Percentiles rank a stretch among this genome's conserved stretches.
These are phyloP conservation scores for Heliosperma pusillum DNA, from an alignment of 148 eudicot genomes.

Conservation along the genomic window DNA sequence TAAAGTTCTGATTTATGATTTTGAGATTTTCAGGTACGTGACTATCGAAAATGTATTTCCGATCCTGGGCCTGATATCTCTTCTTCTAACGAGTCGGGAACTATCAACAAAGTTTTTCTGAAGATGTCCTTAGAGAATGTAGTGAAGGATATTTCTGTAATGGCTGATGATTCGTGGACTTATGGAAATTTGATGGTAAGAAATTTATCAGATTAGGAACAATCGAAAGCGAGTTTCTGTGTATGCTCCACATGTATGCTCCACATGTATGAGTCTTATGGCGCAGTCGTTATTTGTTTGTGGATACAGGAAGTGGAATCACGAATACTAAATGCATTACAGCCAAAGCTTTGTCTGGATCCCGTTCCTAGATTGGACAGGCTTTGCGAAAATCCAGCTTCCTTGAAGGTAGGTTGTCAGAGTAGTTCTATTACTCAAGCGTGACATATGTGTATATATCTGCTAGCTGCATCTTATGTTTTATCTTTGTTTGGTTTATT, in stretches of 20 bases:
- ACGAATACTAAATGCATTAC: slow-evolving; percentile 80
- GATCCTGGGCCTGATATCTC: slow-evolving; percentile 41
- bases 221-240: not conserved
- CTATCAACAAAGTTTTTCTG: slow-evolving; percentile 54
- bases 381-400: slow-evolving; percentile 44
- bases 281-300: not conserved
- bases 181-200: slow-evolving; percentile 97
- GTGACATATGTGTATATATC: not conserved
- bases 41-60: slow-evolving; percentile 64
- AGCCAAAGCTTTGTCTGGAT: slow-evolving; percentile 80
- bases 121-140: slow-evolving; percentile 91
- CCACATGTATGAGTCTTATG: slow-evolving; percentile 12
- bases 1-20: slow-evolving; percentile 11
- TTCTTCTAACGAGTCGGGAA: slow-evolving; percentile 43
- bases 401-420: slow-evolving; percentile 43
- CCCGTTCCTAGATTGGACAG: slow-evolving; percentile 82
- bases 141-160: slow-evolving; percentile 82
- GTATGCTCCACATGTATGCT: too few species aligned
- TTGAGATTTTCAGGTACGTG: slow-evolving; percentile 60
- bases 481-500: slow-evolving; percentile 7
- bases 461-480: slow-evolving; percentile 10
- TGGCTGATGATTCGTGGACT: slow-evolving; percentile 83
- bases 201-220: not conserved
- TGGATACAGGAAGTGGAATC: slow-evolving; percentile 86
- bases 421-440: not conserved